Evolutionary conservation across 2,329 filamentous ascomycete genomes (phyloP).

Genomic region (Fusarium decemcellulare): DNA sequence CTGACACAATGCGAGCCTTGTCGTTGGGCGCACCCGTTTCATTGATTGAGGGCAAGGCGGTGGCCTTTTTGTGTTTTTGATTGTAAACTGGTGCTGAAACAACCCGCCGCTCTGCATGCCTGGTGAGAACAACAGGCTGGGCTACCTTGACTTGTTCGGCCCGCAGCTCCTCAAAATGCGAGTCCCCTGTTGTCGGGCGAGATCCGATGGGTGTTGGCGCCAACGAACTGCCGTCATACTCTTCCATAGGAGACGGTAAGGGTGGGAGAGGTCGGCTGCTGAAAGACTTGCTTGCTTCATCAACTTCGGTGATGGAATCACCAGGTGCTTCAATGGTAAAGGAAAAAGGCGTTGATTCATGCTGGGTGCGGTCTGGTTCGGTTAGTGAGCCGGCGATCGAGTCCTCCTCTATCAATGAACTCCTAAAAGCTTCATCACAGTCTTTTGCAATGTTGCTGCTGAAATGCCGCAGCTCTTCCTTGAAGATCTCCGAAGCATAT

Average conservation of each 20-base stretch:
- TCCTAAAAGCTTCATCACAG: slow-evolving; percentile 93
- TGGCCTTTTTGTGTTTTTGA: slow-evolving; percentile 54
- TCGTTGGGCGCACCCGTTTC: slow-evolving; percentile 55
- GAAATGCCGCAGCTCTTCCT: slow-evolving; percentile 86
- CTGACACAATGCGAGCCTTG: slow-evolving; percentile 63
- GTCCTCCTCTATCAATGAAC: slow-evolving; percentile 63
- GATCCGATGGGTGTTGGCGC: slow-evolving; percentile 37
- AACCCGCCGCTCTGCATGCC: slow-evolving; percentile 59
- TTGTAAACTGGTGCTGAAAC: slow-evolving; percentile 67
- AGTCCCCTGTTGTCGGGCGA: slow-evolving; percentile 46
- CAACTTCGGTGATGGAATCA: slow-evolving; percentile 46
- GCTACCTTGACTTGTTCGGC: slow-evolving; percentile 49
- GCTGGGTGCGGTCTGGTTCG: slow-evolving; percentile 49
- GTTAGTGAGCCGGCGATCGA: slow-evolving; percentile 53
- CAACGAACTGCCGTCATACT: slow-evolving; percentile 28
- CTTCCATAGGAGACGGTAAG: slow-evolving; percentile 54
- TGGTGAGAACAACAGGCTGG: slow-evolving; percentile 50
- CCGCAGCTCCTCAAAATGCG: slow-evolving; percentile 38
- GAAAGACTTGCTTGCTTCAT: slow-evolving; percentile 56
- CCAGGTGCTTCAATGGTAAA: slow-evolving; percentile 55
- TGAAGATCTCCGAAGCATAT: slow-evolving; percentile 59
- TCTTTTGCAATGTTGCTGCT: slow-evolving; percentile 89
- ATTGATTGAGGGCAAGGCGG: slow-evolving; percentile 64
- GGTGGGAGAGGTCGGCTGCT: slow-evolving; percentile 67
- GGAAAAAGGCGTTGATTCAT: slow-evolving; percentile 59